Conservation (phyloP, 1,139 yeast genomes). For the Yarrowia galli region DNA sequence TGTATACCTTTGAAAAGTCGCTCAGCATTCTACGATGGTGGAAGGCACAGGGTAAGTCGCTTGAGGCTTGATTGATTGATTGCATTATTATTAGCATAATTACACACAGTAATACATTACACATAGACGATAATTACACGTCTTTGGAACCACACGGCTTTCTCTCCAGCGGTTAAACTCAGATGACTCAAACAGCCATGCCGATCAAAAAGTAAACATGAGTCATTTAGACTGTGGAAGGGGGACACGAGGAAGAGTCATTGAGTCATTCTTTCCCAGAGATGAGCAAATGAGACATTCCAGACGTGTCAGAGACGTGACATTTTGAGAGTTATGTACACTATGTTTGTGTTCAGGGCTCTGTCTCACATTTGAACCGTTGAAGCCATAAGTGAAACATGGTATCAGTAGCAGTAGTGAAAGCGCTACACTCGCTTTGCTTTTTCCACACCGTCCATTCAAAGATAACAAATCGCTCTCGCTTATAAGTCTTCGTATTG, state of each 20-base stretch:
- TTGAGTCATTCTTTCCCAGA: neutral
- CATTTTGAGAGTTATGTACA: no score
- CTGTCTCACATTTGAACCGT: no score
- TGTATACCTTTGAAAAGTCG: slow-evolving; percentile 69
- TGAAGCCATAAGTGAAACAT: no score
- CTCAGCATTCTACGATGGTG: slow-evolving; percentile 42
- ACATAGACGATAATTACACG: neutral
- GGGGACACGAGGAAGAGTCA: neutral
- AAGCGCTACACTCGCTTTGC: no score
- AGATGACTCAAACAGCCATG: slow-evolving; percentile 15
- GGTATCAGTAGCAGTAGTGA: no score
- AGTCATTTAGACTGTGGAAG: neutral
- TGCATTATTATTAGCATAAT: slow-evolving; percentile 36
- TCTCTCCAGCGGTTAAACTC: neutral
- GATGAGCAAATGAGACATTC: neutral
- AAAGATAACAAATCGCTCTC: no score
- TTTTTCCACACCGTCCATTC: no score
- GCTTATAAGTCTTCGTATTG: no score
- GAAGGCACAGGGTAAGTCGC: slow-evolving; percentile 31
- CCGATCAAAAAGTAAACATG: slow-evolving; percentile 14
- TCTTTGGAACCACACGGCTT: neutral
- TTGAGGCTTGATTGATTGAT: slow-evolving; percentile 22
- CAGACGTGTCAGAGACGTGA: neutral
- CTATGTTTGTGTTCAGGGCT: no score
- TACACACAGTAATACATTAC: slow-evolving; percentile 5